Conservation (phyloP, 2,329 filamentous ascomycete genomes). For the Xylariaceae sp. region DNA sequence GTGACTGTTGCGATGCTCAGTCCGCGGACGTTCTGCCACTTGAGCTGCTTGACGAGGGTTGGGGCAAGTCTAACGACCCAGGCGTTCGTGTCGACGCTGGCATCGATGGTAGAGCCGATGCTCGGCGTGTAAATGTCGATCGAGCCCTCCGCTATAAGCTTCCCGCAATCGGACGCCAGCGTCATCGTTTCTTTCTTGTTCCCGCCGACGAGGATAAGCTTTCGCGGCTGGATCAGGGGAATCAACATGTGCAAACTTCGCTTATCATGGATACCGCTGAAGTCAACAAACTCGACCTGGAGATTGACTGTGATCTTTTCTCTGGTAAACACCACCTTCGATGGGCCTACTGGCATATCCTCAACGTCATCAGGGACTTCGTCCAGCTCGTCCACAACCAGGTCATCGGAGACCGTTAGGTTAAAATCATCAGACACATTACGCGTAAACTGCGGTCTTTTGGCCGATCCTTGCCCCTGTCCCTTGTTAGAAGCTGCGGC, state of each 20-base stretch:
- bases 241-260: slow-evolving; percentile 93
- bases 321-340: slow-evolving; percentile 70
- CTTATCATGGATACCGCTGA: slow-evolving; percentile 89
- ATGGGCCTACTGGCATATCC: slow-evolving; percentile 62
- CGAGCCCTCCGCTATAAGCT: slow-evolving; percentile 59
- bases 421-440: slow-evolving; percentile 51
- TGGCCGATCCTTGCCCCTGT: slow-evolving; percentile 54
- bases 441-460: slow-evolving; percentile 57
- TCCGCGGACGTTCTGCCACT: slow-evolving; percentile 92
- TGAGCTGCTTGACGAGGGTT: slow-evolving; percentile 79
- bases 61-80: slow-evolving; percentile 94
- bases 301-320: slow-evolving; percentile 70
- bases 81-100: slow-evolving; percentile 95
- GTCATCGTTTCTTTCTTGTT: slow-evolving; percentile 75
- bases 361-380: slow-evolving; percentile 60
- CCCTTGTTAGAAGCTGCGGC: slow-evolving; percentile 46
- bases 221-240: slow-evolving; percentile 89
- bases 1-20: slow-evolving; percentile 92
- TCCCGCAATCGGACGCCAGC: slow-evolving; percentile 79
- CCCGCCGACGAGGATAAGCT: slow-evolving; percentile 89
- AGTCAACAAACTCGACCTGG: slow-evolving; percentile 86
- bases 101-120: slow-evolving; percentile 76
- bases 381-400: slow-evolving; percentile 58
- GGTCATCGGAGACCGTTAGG: slow-evolving; percentile 43
- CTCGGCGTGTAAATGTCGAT: slow-evolving; percentile 81